Evolutionary conservation across 1,139 yeast genomes (phyloP).

Genomic region (Diutina pseudorugosa): DNA sequence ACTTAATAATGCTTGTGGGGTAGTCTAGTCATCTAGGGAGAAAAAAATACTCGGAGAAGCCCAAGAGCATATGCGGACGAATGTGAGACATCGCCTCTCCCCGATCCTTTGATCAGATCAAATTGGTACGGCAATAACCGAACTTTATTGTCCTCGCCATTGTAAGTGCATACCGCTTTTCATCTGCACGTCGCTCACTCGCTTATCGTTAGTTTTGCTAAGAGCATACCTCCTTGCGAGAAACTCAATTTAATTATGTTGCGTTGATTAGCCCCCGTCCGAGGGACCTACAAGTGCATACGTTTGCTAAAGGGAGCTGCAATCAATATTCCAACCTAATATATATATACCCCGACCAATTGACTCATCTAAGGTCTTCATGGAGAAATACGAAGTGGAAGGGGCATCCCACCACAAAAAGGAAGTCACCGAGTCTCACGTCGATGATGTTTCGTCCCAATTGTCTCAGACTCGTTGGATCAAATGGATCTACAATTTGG

Average conservation of each 20-base stretch:
- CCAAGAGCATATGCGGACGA: background rate
- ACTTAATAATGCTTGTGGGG: too few species aligned
- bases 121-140: background rate
- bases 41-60: background rate
- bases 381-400: background rate
- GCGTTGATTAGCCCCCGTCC: background rate
- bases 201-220: background rate
- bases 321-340: background rate
- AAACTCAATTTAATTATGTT: background rate
- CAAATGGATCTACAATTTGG: conserved; percentile 13
- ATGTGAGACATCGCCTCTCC: background rate
- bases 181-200: background rate
- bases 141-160: background rate
- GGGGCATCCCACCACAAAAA: background rate
- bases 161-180: background rate
- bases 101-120: background rate
- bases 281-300: background rate
- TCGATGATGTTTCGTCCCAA: background rate
- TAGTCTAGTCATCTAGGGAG: background rate
- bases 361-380: background rate
- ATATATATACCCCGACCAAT: background rate
- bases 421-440: background rate
- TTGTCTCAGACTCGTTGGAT: background rate
- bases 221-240: background rate
- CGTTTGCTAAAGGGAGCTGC: too few species aligned